A percentile compares a stretch with the other conserved stretches of the same genome.
Evolutionary conservation across 108 stramenopile genomes (phyloP).

Genomic region (Cyclotella choctawhatcheeana): DNA sequence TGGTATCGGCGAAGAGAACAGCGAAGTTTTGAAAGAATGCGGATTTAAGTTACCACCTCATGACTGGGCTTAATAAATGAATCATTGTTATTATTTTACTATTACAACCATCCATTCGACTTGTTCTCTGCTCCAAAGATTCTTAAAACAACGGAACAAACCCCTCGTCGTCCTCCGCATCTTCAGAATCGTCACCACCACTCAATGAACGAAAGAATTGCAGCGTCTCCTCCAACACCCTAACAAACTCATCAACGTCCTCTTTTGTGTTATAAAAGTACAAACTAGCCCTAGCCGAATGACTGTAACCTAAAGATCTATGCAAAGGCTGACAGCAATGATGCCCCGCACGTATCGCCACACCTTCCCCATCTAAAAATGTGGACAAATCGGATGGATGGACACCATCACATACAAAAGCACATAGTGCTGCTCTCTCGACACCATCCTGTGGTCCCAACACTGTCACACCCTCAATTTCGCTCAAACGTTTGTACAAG

Average conservation of each 20-base stretch:
- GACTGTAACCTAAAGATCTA: constrained; percentile 80
- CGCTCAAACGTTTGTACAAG: constrained; percentile 67
- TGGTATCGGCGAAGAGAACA: constrained; percentile 32
- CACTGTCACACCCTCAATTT: constrained; percentile 79
- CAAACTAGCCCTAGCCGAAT: constrained; percentile 86
- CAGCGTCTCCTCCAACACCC: constrained; percentile 68
- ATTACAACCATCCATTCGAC: no score
- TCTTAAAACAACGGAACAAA: constrained; percentile 84
- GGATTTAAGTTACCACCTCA: constrained; percentile 31
- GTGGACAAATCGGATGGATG: constrained; percentile 95
- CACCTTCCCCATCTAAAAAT: constrained; percentile 95
- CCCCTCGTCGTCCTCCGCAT: constrained; percentile 55
- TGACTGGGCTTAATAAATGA: no score
- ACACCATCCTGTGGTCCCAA: constrained; percentile 71
- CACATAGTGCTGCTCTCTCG: constrained; percentile 83
- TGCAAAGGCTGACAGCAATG: constrained; percentile 98
- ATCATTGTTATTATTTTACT: no score
- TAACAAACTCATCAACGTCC: constrained; percentile 86
- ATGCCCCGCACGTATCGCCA: constrained; percentile 96
- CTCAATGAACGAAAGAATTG: constrained; percentile 65
- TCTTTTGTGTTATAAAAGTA: constrained; percentile 92
- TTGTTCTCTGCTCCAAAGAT: no score
- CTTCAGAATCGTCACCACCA: constrained; percentile 1
- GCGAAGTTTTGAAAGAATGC: constrained; percentile 19
- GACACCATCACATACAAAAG: constrained; percentile 85